phyloP scores from a whole-genome alignment of 176 grass and related monocot species.

The Ananas comosus region DNA sequence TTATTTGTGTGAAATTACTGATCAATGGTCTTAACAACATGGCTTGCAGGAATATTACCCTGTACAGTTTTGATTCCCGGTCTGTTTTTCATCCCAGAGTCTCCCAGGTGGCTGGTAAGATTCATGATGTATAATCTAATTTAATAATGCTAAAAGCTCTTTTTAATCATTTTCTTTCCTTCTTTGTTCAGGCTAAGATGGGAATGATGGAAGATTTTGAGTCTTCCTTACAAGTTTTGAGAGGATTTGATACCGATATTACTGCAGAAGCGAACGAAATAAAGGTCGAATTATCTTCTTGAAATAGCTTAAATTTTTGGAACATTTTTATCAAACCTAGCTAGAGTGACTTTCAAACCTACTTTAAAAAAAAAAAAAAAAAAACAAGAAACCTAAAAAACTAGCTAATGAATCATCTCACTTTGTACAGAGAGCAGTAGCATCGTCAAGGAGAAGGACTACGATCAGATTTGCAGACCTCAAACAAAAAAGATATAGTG shows the following conservation, averaged over 20 bases:
- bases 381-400: too few relatives aligned
- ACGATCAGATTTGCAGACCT: constrained; percentile 67
- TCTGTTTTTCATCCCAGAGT: constrained; percentile 91
- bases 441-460: constrained; percentile 53
- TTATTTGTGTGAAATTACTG: neutral
- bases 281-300: constrained; percentile 31
- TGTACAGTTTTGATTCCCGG: constrained; percentile 77
- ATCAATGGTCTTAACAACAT: neutral
- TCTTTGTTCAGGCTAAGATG: constrained; percentile 71
- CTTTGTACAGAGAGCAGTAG: constrained; percentile 56
- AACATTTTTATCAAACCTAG: too few relatives aligned
- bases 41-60: constrained; percentile 57
- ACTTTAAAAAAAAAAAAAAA: too few relatives aligned
- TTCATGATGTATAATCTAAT: constrained; percentile 1
- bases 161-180: neutral
- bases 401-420: neutral
- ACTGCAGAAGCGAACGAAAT: constrained; percentile 74
- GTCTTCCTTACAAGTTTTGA: constrained; percentile 72
- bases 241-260: constrained; percentile 82
- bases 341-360: too few relatives aligned
- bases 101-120: constrained; percentile 96
- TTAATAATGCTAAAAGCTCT: neutral
- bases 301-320: too few relatives aligned
- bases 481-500: constrained; percentile 66
- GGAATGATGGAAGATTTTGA: constrained; percentile 75